A percentile compares a stretch with the other conserved stretches of the same genome.
Evolutionary conservation across 2,329 filamentous ascomycete species (phyloP).

Genomic region (Penicillium sp.): DNA sequence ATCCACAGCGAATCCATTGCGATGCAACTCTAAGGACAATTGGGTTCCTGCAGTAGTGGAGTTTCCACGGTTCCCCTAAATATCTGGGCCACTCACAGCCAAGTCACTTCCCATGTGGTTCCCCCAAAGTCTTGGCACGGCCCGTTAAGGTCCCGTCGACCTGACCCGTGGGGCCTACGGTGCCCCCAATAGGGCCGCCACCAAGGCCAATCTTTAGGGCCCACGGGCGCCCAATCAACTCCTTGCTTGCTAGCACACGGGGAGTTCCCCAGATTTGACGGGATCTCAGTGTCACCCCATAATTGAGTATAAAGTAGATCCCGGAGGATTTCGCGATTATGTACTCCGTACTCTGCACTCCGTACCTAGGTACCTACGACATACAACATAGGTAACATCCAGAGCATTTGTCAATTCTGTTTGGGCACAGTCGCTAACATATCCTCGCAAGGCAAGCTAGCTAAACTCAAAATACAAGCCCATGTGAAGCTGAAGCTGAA

Average conservation of each 20-base stretch:
- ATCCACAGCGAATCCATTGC: neutral
- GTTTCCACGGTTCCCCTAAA: neutral
- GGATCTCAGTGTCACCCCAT: neutral
- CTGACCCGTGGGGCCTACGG: neutral
- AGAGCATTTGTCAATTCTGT: too few species aligned
- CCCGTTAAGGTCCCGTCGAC: slow-evolving; percentile 4
- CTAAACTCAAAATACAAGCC: too few species aligned
- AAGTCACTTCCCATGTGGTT: slow-evolving; percentile 10
- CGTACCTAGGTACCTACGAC: too few species aligned
- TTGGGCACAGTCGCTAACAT: too few species aligned
- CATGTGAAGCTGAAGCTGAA: too few species aligned
- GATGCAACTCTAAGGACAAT: slow-evolving; percentile 19
- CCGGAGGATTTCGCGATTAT: neutral
- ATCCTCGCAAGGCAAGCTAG: too few species aligned
- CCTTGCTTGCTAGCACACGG: slow-evolving; percentile 11
- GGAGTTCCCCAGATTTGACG: slow-evolving; percentile 13
- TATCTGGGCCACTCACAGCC: slow-evolving; percentile 13
- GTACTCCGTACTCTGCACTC: too few species aligned
- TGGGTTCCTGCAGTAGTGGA: slow-evolving; percentile 15
- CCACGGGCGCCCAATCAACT: slow-evolving; percentile 15
- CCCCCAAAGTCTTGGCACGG: slow-evolving; percentile 12
- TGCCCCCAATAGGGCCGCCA: neutral
- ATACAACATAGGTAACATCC: too few species aligned
- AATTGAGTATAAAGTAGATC: neutral
- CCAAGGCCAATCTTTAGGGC: neutral